phyloP scores from a whole-genome alignment of 1,284 basidiomycete species.

The Polyporus tsugae region DNA sequence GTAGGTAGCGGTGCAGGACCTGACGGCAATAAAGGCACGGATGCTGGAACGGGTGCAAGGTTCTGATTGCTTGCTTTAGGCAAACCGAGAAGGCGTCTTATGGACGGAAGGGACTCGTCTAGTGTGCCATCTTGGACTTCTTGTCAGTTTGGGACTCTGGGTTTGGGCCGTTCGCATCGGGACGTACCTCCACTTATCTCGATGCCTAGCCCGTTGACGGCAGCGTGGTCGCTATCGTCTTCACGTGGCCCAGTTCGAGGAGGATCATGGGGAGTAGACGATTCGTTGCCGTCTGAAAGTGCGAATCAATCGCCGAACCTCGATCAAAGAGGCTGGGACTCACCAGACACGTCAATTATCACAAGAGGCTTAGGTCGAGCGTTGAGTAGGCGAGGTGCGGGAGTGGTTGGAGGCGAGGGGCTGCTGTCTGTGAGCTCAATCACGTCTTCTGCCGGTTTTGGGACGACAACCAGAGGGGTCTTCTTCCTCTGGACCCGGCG shows the following conservation, averaged over 20 bases:
- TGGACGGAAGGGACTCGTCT: constrained; percentile 28
- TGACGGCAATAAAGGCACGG: background rate
- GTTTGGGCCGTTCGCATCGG: background rate
- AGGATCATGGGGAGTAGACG: background rate
- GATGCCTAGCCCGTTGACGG: background rate
- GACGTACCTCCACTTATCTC: constrained; percentile 5
- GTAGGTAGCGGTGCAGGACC: constrained; percentile 10
- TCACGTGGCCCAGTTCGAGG: background rate
- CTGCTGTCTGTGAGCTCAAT: constrained; percentile 38
- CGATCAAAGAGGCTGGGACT: background rate
- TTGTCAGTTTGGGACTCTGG: background rate
- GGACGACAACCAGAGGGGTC: constrained; percentile 1
- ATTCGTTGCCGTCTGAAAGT: background rate
- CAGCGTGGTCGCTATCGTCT: background rate
- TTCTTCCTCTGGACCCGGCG: constrained; percentile 21
- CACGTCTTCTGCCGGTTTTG: constrained; percentile 16
- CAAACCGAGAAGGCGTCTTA: constrained; percentile 19
- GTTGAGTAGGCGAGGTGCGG: background rate
- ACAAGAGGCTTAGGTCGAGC: constrained; percentile 4
- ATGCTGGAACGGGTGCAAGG: background rate
- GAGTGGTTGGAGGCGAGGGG: constrained; percentile 5
- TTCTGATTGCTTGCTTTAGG: constrained; percentile 7
- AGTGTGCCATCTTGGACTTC: constrained; percentile 16
- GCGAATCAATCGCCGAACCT: background rate
- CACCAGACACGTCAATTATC: constrained; percentile 30